Percentiles rank a stretch among this genome's conserved stretches.
These are phyloP conservation scores for Dimargaris xerosporica DNA, from an alignment of 192 early-diverging fungal species.

Conservation along the genomic window DNA sequence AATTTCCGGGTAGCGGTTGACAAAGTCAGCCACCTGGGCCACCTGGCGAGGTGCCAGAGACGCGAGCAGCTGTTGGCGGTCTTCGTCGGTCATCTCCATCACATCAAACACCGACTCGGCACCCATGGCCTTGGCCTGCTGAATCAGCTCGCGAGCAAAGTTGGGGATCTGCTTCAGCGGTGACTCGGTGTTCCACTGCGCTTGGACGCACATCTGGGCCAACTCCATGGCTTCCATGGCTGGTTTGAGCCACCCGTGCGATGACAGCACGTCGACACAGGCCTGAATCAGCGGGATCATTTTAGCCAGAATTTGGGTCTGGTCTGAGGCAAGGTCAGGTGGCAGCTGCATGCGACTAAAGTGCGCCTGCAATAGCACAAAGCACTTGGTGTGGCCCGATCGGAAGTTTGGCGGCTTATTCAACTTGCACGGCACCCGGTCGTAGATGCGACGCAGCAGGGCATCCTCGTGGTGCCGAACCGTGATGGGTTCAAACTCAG, in stretches of 20 bases:
- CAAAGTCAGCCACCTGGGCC: conserved; percentile 67
- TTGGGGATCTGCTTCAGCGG: conserved; percentile 86
- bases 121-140: conserved; percentile 45
- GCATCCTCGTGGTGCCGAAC: conserved; percentile 86
- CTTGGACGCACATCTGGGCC: conserved; percentile 94
- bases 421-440: conserved; percentile 65
- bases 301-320: conserved; percentile 40
- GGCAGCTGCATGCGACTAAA: conserved; percentile 81
- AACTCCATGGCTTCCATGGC: conserved; percentile 92
- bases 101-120: conserved; percentile 86
- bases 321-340: conserved; percentile 87
- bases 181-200: conserved; percentile 88
- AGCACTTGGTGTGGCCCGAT: conserved; percentile 83
- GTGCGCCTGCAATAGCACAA: conserved; percentile 88
- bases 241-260: conserved; percentile 77
- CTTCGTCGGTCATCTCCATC: conserved; percentile 84
- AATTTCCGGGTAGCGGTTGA: conserved; percentile 87
- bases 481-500: conserved; percentile 84
- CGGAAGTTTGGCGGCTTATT: conserved; percentile 55
- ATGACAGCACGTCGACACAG: conserved; percentile 84
- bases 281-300: conserved; percentile 83
- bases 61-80: conserved; percentile 43
- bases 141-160: conserved; percentile 54
- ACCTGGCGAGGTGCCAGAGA: conserved; percentile 45
- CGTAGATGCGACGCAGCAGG: conserved; percentile 62